Evolutionary conservation across 768 basidiomycete species (phyloP).

Genomic region (Mycena rosella): DNA sequence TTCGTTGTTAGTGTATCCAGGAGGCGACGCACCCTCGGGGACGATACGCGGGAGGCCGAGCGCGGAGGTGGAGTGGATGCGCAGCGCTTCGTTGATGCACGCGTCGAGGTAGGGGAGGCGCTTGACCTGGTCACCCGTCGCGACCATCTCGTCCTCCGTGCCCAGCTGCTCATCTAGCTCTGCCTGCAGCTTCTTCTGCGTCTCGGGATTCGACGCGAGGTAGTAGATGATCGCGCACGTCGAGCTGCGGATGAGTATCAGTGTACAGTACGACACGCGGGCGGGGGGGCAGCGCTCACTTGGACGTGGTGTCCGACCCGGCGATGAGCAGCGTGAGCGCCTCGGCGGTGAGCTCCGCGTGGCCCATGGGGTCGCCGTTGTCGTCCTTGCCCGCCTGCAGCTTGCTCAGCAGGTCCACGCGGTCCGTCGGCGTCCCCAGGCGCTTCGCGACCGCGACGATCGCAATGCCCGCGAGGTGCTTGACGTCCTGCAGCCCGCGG

Average conservation of each 20-base stretch:
- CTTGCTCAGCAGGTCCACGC: slow-evolving; percentile 86
- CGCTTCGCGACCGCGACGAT: slow-evolving; percentile 86
- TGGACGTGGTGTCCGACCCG: slow-evolving; percentile 94
- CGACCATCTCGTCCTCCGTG: slow-evolving; percentile 68
- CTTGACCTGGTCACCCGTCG: slow-evolving; percentile 78
- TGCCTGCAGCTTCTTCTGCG: slow-evolving; percentile 67
- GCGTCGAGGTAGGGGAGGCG: slow-evolving; percentile 85
- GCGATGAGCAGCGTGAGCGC: slow-evolving; percentile 89
- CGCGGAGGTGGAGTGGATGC: slow-evolving; percentile 86
- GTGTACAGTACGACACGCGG: not conserved
- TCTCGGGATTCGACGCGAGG: slow-evolving; percentile 64
- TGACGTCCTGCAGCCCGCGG: slow-evolving; percentile 73
- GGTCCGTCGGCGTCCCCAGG: slow-evolving; percentile 74
- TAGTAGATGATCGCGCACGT: slow-evolving; percentile 89
- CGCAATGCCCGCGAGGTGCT: slow-evolving; percentile 82
- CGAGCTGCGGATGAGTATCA: slow-evolving; percentile 63
- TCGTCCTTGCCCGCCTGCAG: slow-evolving; percentile 84
- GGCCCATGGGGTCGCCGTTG: slow-evolving; percentile 83
- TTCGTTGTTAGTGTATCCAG: too few species aligned
- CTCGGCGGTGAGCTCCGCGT: slow-evolving; percentile 90
- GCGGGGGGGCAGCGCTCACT: slow-evolving; percentile 61
- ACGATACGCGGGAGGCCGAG: slow-evolving; percentile 87
- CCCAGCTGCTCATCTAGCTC: slow-evolving; percentile 62
- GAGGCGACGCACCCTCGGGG: slow-evolving; percentile 65
- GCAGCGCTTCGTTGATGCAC: slow-evolving; percentile 88